Conservation (phyloP, 441 rosid species). For the Gossypium laxum region DNA sequence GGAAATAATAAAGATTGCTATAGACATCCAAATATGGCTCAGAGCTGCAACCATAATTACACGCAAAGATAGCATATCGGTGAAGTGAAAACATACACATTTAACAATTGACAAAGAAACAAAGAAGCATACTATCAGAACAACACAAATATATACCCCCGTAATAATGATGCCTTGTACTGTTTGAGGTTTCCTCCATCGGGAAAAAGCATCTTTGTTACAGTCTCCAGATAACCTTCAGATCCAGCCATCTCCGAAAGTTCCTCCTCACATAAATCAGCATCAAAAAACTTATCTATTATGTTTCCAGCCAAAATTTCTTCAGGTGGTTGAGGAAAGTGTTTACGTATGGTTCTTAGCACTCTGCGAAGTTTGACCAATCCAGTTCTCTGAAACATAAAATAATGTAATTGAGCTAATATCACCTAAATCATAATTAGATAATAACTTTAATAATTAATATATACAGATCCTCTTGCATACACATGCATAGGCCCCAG, state of each 20-base stretch:
- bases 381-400: slow-evolving; percentile 69
- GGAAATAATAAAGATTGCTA: slow-evolving; percentile 71
- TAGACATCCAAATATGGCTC: slow-evolving; percentile 79
- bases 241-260: slow-evolving; percentile 84
- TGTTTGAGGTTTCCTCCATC: slow-evolving; percentile 52
- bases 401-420: slow-evolving; percentile 17
- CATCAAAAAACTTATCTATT: slow-evolving; percentile 81
- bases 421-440: slow-evolving; percentile 6
- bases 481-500: background rate
- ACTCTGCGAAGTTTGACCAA: slow-evolving; percentile 93
- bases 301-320: slow-evolving; percentile 69
- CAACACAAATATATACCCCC: slow-evolving; percentile 39
- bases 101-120: slow-evolving; percentile 2
- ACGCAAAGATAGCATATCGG: slow-evolving; percentile 18
- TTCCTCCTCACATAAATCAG: slow-evolving; percentile 74
- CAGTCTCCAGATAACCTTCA: slow-evolving; percentile 67
- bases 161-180: slow-evolving; percentile 45
- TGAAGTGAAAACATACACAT: slow-evolving; percentile 11
- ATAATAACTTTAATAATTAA: background rate
- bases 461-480: background rate
- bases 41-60: slow-evolving; percentile 48
- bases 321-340: slow-evolving; percentile 90
- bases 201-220: slow-evolving; percentile 57
- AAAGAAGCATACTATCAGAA: slow-evolving; percentile 13
- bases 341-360: slow-evolving; percentile 86